Percentiles rank a stretch among this genome's conserved stretches.
Conservation (phyloP, 345 rosid species). For the Combretum micranthum region DNA sequence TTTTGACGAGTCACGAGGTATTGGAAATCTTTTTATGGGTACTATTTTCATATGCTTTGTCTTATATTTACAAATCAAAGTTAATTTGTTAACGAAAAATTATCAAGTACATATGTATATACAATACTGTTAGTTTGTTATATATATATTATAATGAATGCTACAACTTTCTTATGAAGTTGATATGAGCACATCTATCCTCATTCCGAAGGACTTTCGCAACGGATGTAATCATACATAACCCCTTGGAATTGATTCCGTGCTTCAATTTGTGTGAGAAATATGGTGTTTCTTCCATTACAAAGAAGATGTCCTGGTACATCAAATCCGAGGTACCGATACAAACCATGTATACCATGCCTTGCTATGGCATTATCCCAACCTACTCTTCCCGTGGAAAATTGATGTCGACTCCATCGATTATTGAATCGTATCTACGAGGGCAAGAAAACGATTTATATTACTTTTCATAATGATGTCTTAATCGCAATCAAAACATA, state of each 20-base stretch:
- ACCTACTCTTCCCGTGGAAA: slow-evolving; percentile 20
- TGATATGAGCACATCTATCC: no score
- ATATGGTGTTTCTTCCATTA: slow-evolving; percentile 17
- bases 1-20: no score
- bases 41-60: no score
- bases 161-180: no score
- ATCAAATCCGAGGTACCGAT: slow-evolving; percentile 18
- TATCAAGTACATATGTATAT: no score
- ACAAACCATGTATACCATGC: slow-evolving; percentile 34
- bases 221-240: slow-evolving; percentile 39
- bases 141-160: no score
- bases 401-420: neutral
- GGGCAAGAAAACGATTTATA: no score
- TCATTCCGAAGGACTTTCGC: slow-evolving; percentile 19
- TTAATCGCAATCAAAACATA: neutral
- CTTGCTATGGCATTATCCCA: slow-evolving; percentile 44
- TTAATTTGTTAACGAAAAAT: no score
- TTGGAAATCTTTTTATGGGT: no score
- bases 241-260: slow-evolving; percentile 19
- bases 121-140: no score
- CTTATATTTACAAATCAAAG: no score
- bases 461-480: no score
- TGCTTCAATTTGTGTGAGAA: slow-evolving; percentile 23
- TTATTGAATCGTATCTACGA: slow-evolving; percentile 9
- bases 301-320: slow-evolving; percentile 12